Evolutionary conservation across 1,139 yeast genomes (phyloP).

Genomic region (Diutina siamensis): DNA sequence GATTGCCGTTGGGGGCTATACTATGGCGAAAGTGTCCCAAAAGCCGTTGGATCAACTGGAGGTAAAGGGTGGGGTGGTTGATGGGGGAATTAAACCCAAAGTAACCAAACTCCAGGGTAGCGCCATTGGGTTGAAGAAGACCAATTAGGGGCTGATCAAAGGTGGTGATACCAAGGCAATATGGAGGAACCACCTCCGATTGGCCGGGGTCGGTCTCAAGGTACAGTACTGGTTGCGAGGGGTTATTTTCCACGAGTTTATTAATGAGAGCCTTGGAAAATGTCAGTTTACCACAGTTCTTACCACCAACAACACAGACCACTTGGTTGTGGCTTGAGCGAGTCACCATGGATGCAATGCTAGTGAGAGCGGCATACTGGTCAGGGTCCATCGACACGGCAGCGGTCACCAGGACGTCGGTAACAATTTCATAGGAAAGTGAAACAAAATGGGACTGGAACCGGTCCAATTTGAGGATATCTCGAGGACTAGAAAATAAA

Average conservation of each 20-base stretch:
- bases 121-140: neutral
- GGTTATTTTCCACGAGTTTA: neutral
- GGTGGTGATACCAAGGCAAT: neutral
- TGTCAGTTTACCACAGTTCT: slow-evolving; percentile 5
- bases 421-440: neutral
- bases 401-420: neutral
- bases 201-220: slow-evolving; percentile 2
- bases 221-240: neutral
- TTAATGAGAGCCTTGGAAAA: neutral
- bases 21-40: neutral
- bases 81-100: neutral
- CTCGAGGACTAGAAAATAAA: neutral
- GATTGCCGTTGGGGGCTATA: neutral
- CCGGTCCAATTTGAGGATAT: neutral
- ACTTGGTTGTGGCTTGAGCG: neutral
- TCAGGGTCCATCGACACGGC: neutral
- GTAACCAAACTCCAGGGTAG: neutral
- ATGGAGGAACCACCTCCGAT: neutral
- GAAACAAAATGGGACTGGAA: neutral
- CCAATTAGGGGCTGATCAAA: neutral
- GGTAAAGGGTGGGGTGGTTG: neutral
- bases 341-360: neutral
- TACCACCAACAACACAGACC: slow-evolving; percentile 2
- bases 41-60: neutral
- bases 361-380: neutral